A percentile compares a stretch with the other conserved stretches of the same genome.
Conservation (phyloP, 768 basidiomycete species). For the Termitomyces sp. region DNA sequence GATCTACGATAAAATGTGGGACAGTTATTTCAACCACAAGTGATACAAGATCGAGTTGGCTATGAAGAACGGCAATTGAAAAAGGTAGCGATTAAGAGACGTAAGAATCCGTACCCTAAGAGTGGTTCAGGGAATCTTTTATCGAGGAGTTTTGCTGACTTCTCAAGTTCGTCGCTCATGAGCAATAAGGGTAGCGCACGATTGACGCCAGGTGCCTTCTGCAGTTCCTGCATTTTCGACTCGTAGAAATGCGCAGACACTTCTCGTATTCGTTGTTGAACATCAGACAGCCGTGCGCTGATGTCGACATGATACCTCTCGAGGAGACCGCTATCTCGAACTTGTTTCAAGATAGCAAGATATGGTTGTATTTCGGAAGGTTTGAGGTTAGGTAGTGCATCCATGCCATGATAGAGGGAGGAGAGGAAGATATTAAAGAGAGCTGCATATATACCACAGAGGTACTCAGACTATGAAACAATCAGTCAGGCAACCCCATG, state of each 20-base stretch:
- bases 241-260: conserved; percentile 61
- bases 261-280: conserved; percentile 58
- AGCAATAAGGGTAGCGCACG: conserved; percentile 74
- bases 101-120: conserved; percentile 50
- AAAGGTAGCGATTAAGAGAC: not conserved
- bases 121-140: conserved; percentile 84
- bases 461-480: conserved; percentile 52
- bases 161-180: conserved; percentile 89
- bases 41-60: conserved; percentile 71
- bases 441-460: conserved; percentile 60
- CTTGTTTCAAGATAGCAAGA: conserved; percentile 62
- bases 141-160: conserved; percentile 74
- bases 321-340: conserved; percentile 67
- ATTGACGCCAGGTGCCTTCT: conserved; percentile 70
- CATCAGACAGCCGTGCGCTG: conserved; percentile 55
- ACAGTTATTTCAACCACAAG: conserved; percentile 64
- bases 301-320: conserved; percentile 72
- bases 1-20: conserved; percentile 60
- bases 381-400: conserved; percentile 69
- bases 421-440: conserved; percentile 88
- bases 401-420: conserved; percentile 78
- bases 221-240: conserved; percentile 56
- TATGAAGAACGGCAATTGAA: conserved; percentile 19
- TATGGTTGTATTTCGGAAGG: conserved; percentile 61
- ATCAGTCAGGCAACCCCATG: conserved; percentile 5